These are phyloP conservation scores for Ceratocystis diversiconidia DNA, from an alignment of 2,329 filamentous ascomycete genomes.

Conservation along the genomic window DNA sequence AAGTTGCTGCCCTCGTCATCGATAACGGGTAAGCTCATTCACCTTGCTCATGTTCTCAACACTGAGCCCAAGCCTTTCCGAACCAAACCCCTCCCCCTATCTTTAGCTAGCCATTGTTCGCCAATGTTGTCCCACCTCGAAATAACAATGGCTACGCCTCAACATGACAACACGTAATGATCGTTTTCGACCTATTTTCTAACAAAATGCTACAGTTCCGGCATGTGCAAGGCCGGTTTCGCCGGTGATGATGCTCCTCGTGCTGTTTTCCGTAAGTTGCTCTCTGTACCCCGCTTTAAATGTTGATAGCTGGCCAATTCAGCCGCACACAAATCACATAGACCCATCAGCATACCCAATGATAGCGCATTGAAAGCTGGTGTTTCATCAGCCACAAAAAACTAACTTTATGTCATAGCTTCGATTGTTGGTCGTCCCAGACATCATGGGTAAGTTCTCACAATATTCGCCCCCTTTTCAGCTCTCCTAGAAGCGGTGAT, in stretches of 20 bases:
- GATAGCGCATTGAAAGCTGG: not conserved
- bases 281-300: conserved; percentile 38
- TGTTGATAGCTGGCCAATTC: conserved; percentile 17
- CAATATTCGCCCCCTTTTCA: conserved; percentile 9
- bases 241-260: conserved; percentile 99
- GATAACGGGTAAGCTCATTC: conserved; percentile 95
- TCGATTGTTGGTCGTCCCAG: conserved; percentile 99
- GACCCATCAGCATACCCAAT: conserved; percentile 20
- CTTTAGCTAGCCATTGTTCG: conserved; percentile 11
- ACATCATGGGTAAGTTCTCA: conserved; percentile 84
- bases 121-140: conserved; percentile 4
- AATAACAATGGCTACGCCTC: not conserved
- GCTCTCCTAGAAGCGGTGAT: conserved; percentile 2
- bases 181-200: conserved; percentile 7
- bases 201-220: conserved; percentile 53
- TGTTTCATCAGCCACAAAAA: not conserved
- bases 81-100: conserved; percentile 16
- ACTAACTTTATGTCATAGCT: conserved; percentile 39
- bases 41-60: conserved; percentile 27
- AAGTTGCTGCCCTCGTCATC: conserved; percentile 99
- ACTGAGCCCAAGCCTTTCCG: conserved; percentile 16
- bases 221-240: conserved; percentile 99
- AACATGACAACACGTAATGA: not conserved
- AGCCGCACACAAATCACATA: not conserved
- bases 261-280: conserved; percentile 99